Conservation (phyloP, 2,329 filamentous ascomycete genomes). For the Cytospora mali region DNA sequence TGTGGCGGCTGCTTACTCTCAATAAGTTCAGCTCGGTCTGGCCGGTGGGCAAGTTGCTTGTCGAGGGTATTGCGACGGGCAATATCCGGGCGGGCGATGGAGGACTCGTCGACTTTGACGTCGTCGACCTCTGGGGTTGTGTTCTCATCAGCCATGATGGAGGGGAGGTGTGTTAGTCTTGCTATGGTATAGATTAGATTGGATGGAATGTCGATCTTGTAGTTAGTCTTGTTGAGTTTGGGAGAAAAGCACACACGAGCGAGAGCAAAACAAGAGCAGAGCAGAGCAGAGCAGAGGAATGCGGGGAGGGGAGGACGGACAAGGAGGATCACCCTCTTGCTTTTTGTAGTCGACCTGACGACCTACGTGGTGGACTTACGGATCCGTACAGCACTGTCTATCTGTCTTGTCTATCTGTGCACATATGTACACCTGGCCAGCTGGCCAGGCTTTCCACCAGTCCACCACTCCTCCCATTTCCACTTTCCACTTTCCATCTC, state of each 20-base stretch:
- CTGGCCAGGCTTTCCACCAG: background rate
- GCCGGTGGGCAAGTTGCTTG: slow-evolving; percentile 71
- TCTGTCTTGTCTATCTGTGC: no score
- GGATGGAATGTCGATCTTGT: background rate
- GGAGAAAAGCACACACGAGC: background rate
- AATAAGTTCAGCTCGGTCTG: slow-evolving; percentile 74
- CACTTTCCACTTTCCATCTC: background rate
- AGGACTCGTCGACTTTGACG: slow-evolving; percentile 54
- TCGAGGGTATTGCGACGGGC: slow-evolving; percentile 70
- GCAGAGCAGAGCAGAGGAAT: background rate
- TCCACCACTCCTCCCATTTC: background rate
- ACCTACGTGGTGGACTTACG: background rate
- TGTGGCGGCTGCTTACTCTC: slow-evolving; percentile 65
- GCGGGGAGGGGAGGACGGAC: background rate
- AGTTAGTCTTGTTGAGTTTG: background rate
- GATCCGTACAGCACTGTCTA: background rate
- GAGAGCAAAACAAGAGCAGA: background rate
- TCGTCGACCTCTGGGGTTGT: slow-evolving; percentile 54
- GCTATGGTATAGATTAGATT: background rate
- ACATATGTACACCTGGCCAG: background rate
- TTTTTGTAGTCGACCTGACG: no score
- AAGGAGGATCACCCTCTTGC: no score
- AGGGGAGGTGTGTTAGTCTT: background rate
- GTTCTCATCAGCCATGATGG: slow-evolving; percentile 48
- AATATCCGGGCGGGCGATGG: slow-evolving; percentile 59